Base-by-base conservation (phyloP, 1,284 basidiomycete species). In the Sporisorium sorghi region DNA sequence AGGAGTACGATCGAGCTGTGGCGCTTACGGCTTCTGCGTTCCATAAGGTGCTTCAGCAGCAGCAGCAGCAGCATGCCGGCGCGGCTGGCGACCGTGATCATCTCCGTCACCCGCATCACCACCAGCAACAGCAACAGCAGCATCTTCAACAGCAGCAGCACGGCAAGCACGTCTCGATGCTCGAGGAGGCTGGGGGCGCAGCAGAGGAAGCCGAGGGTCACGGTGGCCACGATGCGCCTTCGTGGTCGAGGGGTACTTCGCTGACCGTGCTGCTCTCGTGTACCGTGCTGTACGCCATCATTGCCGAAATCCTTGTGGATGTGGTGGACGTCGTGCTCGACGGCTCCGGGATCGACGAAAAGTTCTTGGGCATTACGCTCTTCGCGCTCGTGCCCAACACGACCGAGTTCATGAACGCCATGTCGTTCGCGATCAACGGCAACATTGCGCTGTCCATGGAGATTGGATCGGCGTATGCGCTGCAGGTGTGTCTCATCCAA, bases 351-450 rank as follows among this genome's bases (percentile, higher is more conserved):
- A 92, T 99, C 39, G 93, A 97, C 71, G 96, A 99, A 84, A 99
- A 99, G 85, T 96, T 99, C 87, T 88, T 99, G 32, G 97, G 97
- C 47, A 89, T 99, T 61, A 98, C 95, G 0, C 88, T 99, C 10
- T 99, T 99, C 81, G 96, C 97, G 2, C 89, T 99, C 33, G 95
- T 99, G 0, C 97, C 97, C 11, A 99, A 99, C 85, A 97, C 95
- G 17, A 99, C 97, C 21, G 97, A 99, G 86, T 99, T 99, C 85
- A 98, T 99, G 96, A 99, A 99, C 84, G 97, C 97, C 58, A 97
- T 99, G 82, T 96, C 94, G n/a, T 99, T 99, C 82, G 96, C 97
- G 17, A 86, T 99, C 78, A 93, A 97, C 81, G 96, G 93, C 15
- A 99, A 99, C 85, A 99, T 99, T 76, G 94, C 97, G 1, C 87